These are phyloP conservation scores for Thermoascus crustaceus DNA, from an alignment of 2,329 filamentous ascomycete genomes.

Conservation along the genomic window DNA sequence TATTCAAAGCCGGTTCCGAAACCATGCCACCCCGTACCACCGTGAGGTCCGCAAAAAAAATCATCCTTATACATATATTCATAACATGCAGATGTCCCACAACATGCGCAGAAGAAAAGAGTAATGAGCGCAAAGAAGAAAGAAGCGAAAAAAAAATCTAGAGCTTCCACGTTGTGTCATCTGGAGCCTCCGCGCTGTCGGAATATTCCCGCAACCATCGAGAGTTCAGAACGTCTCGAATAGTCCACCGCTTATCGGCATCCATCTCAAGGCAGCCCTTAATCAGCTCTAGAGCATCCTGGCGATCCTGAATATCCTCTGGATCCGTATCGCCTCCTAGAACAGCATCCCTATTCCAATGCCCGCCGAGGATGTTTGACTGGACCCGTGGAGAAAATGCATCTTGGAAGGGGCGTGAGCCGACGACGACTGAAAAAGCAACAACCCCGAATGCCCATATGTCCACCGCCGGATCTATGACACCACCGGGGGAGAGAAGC, in stretches of 20 bases:
- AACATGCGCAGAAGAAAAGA: not conserved
- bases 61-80: not conserved
- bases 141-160: no score
- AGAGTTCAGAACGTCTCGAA: conserved; percentile 48
- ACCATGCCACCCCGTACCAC: not conserved
- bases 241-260: conserved; percentile 47
- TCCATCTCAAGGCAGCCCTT: conserved; percentile 53
- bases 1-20: no score
- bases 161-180: conserved; percentile 29
- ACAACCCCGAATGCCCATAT: conserved; percentile 62
- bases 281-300: conserved; percentile 49
- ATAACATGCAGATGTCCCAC: not conserved
- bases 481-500: conserved; percentile 29
- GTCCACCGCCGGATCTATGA: conserved; percentile 49
- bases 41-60: not conserved
- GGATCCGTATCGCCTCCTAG: conserved; percentile 32
- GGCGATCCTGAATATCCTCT: conserved; percentile 24
- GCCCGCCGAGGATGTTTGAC: conserved; percentile 51
- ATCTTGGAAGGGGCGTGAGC: conserved; percentile 55
- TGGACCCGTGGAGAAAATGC: conserved; percentile 51
- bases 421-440: conserved; percentile 53
- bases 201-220: conserved; percentile 45
- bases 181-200: conserved; percentile 20
- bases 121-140: not conserved
- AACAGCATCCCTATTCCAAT: conserved; percentile 49